These are phyloP conservation scores for Carpinus fangiana DNA, from an alignment of 306 rosid species.

Conservation along the genomic window DNA sequence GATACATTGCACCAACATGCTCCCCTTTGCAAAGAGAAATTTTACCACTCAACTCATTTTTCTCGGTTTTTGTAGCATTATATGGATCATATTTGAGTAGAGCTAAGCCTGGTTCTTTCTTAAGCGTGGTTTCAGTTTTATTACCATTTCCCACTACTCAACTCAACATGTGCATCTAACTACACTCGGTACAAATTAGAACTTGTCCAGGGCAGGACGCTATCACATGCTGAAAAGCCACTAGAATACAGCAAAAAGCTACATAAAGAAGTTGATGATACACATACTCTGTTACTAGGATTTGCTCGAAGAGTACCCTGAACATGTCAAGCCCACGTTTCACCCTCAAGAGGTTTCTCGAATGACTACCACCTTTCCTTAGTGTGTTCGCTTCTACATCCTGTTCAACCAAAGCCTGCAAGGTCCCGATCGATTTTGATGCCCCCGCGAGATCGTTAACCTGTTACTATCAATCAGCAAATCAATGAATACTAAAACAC, in stretches of 20 bases:
- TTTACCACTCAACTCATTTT: neutral
- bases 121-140: neutral
- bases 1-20: neutral
- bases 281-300: conserved; percentile 65
- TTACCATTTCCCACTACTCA: neutral
- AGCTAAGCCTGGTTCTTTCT: neutral
- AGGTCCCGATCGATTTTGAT: conserved; percentile 61
- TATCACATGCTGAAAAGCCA: neutral
- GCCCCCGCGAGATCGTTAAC: conserved; percentile 81
- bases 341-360: conserved; percentile 89
- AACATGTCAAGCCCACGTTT: conserved; percentile 95
- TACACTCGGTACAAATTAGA: neutral
- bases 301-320: conserved; percentile 78
- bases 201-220: neutral
- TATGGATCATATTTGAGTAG: neutral
- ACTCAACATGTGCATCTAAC: neutral
- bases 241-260: neutral
- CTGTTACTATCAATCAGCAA: conserved; percentile 37
- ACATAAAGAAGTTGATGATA: neutral
- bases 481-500: conserved; percentile 1
- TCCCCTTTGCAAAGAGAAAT: neutral
- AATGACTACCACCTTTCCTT: conserved; percentile 68
- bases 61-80: neutral
- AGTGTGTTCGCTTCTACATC: conserved; percentile 58
- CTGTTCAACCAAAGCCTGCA: conserved; percentile 62